Conservation (phyloP, 2,329 filamentous ascomycete species). For the Paramyrothecium sp. region DNA sequence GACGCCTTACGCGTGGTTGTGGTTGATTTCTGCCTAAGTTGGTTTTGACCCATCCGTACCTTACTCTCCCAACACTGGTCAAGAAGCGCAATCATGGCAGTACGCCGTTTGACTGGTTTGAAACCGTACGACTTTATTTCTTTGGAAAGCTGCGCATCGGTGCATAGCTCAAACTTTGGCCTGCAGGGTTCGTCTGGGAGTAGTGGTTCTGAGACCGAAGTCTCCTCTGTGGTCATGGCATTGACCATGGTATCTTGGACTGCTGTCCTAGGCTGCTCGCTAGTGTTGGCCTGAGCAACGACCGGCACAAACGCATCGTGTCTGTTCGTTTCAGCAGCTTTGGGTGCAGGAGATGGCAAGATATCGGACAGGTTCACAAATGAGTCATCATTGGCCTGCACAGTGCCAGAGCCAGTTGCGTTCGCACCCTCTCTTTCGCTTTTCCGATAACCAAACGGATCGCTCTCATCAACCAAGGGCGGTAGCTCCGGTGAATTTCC, state of each 20-base stretch:
- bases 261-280: background rate
- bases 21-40: slow-evolving; percentile 15
- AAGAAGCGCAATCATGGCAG: slow-evolving; percentile 68
- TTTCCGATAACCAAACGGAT: slow-evolving; percentile 37
- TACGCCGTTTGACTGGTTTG: slow-evolving; percentile 66
- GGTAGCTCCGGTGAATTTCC: slow-evolving; percentile 33
- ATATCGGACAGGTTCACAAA: slow-evolving; percentile 22
- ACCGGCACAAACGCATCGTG: slow-evolving; percentile 4
- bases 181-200: slow-evolving; percentile 12
- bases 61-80: slow-evolving; percentile 70
- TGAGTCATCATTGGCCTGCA: slow-evolving; percentile 10
- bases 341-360: slow-evolving; percentile 10
- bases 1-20: slow-evolving; percentile 11
- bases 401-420: background rate
- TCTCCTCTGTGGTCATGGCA: no score
- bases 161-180: slow-evolving; percentile 61
- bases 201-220: background rate
- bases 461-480: slow-evolving; percentile 18
- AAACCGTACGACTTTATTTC: slow-evolving; percentile 67
- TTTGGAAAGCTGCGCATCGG: slow-evolving; percentile 60
- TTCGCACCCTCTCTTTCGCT: slow-evolving; percentile 4
- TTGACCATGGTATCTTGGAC: background rate
- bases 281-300: slow-evolving; percentile 9
- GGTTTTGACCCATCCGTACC: slow-evolving; percentile 23
- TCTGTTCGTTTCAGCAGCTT: slow-evolving; percentile 4